Conservation (phyloP, 2,329 filamentous ascomycete species). For the Aspergillus fructus region DNA sequence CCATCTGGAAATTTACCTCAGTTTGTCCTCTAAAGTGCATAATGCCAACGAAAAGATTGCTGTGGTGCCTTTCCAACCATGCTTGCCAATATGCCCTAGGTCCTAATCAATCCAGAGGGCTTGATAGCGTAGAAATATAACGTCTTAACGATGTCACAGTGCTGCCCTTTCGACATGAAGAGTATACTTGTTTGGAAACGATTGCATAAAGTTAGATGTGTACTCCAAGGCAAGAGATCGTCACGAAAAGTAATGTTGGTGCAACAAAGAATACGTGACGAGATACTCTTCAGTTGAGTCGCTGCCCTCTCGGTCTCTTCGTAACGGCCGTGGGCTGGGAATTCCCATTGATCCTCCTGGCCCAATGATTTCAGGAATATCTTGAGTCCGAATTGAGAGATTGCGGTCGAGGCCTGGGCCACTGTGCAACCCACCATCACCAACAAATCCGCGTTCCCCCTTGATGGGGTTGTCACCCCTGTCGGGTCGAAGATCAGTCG, state of each 20-base stretch:
- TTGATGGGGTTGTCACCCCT: constrained; percentile 26
- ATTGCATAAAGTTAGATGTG: constrained; percentile 7
- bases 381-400: constrained; percentile 16
- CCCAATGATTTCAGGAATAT: constrained; percentile 21
- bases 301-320: constrained; percentile 16
- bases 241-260: constrained; percentile 20
- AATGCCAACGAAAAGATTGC: neutral
- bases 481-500: constrained; percentile 22
- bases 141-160: neutral
- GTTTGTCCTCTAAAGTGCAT: neutral
- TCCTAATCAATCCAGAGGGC: neutral
- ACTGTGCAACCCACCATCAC: constrained; percentile 23
- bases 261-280: constrained; percentile 19
- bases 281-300: constrained; percentile 26
- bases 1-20: neutral
- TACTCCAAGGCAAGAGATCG: neutral
- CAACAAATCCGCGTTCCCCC: constrained; percentile 12
- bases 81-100: neutral
- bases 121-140: constrained; percentile 2
- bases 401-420: constrained; percentile 21
- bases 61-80: neutral
- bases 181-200: constrained; percentile 1
- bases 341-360: constrained; percentile 12
- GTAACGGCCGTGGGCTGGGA: constrained; percentile 2
- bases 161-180: neutral